Conservation (phyloP, 139 green algal genomes). For the Coelastrella sp. region DNA sequence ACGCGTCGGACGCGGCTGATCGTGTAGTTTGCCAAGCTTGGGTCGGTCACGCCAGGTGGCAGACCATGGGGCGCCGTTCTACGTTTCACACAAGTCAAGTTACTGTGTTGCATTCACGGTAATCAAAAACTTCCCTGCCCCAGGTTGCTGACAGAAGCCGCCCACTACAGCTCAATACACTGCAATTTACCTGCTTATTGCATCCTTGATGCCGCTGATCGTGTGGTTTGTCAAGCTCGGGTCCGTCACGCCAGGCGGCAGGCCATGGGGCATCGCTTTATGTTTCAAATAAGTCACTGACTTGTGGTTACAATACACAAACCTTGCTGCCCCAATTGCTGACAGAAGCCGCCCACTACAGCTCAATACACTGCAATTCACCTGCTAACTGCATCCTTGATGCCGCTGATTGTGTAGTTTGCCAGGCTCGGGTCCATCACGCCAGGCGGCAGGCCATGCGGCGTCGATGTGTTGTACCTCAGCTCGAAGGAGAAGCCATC, state of each 20-base stretch:
- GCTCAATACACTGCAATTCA: background rate
- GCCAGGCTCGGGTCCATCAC: slow-evolving; percentile 49
- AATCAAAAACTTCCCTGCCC: too few species aligned
- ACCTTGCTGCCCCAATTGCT: too few species aligned
- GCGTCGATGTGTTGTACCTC: slow-evolving; percentile 69
- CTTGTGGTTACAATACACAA: too few species aligned
- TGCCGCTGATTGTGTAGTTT: slow-evolving; percentile 53
- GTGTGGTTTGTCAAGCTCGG: slow-evolving; percentile 53
- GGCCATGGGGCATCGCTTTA: slow-evolving; percentile 52
- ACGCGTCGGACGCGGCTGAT: slow-evolving; percentile 55
- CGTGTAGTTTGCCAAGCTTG: slow-evolving; percentile 53
- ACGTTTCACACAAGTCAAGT: too few species aligned
- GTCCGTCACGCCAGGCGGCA: slow-evolving; percentile 64
- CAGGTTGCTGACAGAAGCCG: too few species aligned
- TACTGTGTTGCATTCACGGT: too few species aligned
- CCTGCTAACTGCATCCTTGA: slow-evolving; percentile 23
- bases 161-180: too few species aligned
- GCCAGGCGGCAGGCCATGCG: slow-evolving; percentile 67
- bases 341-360: too few species aligned
- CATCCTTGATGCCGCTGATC: slow-evolving; percentile 49
- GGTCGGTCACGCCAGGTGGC: slow-evolving; percentile 58
- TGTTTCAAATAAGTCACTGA: too few species aligned
- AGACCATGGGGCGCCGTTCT: too few species aligned
- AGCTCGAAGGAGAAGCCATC: slow-evolving; percentile 76
- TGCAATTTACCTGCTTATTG: background rate